phyloP scores from a whole-genome alignment of 1,284 basidiomycete genomes.

The Austropuccinia psidii region DNA sequence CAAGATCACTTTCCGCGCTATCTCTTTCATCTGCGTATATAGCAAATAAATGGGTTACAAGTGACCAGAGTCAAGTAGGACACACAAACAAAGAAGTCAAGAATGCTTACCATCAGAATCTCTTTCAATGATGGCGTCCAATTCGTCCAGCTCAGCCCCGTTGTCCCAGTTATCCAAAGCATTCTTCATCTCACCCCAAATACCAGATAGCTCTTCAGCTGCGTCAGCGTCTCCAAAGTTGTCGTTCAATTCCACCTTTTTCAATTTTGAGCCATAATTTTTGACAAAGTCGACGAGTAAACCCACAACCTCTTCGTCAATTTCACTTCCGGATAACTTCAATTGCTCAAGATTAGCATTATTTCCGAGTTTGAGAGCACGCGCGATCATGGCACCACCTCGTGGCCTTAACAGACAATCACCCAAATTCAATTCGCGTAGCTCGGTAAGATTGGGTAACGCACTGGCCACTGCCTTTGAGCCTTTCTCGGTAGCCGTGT shows the following conservation, averaged over 20 bases:
- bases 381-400: conserved; percentile 58
- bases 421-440: conserved; percentile 75
- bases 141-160: conserved; percentile 35
- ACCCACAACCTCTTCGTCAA: conserved; percentile 63
- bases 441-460: conserved; percentile 62
- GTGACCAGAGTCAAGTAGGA: conserved; percentile 57
- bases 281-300: conserved; percentile 62
- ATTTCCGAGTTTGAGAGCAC: conserved; percentile 57
- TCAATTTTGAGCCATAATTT: conserved; percentile 57
- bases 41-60: conserved; percentile 51
- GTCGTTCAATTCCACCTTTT: conserved; percentile 71
- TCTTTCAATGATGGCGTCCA: conserved; percentile 33
- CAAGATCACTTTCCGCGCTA: conserved; percentile 61
- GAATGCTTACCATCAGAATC: conserved; percentile 27
- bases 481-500: conserved; percentile 74
- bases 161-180: conserved; percentile 34
- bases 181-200: conserved; percentile 34
- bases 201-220: conserved; percentile 19
- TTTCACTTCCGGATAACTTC: conserved; percentile 81
- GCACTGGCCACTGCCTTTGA: conserved; percentile 66
- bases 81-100: not conserved
- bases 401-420: conserved; percentile 74
- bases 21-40: conserved; percentile 48
- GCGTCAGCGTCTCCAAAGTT: conserved; percentile 55
- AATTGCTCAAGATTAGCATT: conserved; percentile 67